Evolutionary conservation across 768 basidiomycete genomes (phyloP), one percentile per base, ranked within the genome.

Genomic region (Candolleomyces efflorescens): DNA sequence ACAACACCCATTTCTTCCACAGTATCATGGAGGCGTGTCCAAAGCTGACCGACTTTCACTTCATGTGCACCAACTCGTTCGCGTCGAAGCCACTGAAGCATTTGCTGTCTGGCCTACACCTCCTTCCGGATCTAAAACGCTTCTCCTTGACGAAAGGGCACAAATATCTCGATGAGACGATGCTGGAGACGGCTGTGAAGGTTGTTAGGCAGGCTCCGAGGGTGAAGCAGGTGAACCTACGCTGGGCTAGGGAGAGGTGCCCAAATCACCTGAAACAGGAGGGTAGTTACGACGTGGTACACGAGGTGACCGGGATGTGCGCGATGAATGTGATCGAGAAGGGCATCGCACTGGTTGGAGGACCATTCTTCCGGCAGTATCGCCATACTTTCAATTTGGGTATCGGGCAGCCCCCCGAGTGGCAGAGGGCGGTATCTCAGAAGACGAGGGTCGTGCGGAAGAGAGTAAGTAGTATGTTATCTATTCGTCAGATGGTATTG

Each of bases 101-200:
- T 20, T 71, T 82, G 13, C 63, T 77, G 7, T 64, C 68, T 4
- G 69, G 74, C 24, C 70, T 80, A 5, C 61, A 67, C 39, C 67
- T 69, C 53, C 70, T 81, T 3, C 75, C 77, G 2, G 58, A 68
- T 20, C 74, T 82, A 12, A 74, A 73, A 54, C 67, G 73, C 0
- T 79, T 82, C 52, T 78, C 78, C 0, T 61, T 82, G 17, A 82
- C 80, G 0, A 80, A 81, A 62, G 79, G 79, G 0, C 77, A 80
- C 63, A 71, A 72, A 53, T 80, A 79, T 57, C 56, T 67, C 12
- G 78, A 78, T 58, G 77, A 78, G 64, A 74, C 62, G 60, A 80
- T 81, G 80, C 65, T 77, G 2, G 66, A 70, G 4, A 75, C 71
- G n/a, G 77, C 73, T 0, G 52, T 75, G 5, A 67, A 75, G 5